Evolutionary conservation across 176 grass and related monocot genomes (phyloP), one percentile per base, ranked within the genome.

Genomic region (Oryza australiensis): DNA sequence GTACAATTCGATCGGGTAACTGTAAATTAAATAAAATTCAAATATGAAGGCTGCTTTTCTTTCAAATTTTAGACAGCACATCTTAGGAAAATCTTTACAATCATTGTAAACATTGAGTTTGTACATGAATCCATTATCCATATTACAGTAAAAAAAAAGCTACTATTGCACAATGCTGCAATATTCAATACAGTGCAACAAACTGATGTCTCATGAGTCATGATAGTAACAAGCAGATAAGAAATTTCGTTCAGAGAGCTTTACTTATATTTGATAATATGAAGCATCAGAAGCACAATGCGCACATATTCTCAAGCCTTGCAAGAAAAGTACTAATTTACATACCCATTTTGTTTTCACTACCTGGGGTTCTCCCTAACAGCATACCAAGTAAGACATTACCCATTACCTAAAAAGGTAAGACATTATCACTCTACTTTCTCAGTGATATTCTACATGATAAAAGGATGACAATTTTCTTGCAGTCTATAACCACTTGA

Each of bases 231-330:
- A 84, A 88, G 24, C n/a, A 80, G 38, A 70, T 12, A 30, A 75
- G 22, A 66, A 24, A 90, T 68, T 73, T 12, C 30, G 73, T 77
- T 82, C 66, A 45, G 68, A 30, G 35, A 78, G 46, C 66, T 72
- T 77, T 65, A 70, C 30, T 51, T 69, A 53, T 27, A 60, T 60
- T 3, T 60, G 55, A 60, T 60, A 24, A 60, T 9, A 43, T 40
- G 71, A 89, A 85, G 77, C 77, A 76, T 43, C 66, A 77, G 57
- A 62, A 86, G 83, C 83, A 82, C 72, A 82, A 72, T 4, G 20
- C 42, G 64, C 59, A 77, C 73, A 88, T 32, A 76, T 85, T 66
- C 27, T 82, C 78, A 82, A 86, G 32, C 66, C 73, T 77, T 59
- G 64, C 65, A 77, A 62, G 34, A 65, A 60, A 26, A 75, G 48